Conservation (phyloP, 805 yeast genomes). For the Cyberlindnera maritima region DNA sequence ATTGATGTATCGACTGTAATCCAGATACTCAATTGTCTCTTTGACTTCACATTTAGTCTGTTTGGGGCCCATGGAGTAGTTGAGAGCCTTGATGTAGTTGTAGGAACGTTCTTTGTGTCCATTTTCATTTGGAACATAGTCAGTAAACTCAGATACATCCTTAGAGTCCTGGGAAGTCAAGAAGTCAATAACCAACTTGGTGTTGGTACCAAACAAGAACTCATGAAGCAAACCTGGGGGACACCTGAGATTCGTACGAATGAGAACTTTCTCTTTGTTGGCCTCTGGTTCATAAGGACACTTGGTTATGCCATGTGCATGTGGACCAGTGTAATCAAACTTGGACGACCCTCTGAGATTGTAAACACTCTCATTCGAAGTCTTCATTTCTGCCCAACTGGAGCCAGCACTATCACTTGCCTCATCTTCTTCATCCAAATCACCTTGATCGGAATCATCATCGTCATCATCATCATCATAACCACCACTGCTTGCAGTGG, state of each 20-base stretch:
- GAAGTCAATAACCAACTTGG: constrained; percentile 40
- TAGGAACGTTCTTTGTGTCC: constrained; percentile 49
- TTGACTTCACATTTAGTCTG: constrained; percentile 72
- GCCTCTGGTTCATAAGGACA: constrained; percentile 41
- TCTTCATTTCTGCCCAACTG: constrained; percentile 10
- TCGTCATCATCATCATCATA: constrained; percentile 15
- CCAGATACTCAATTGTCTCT: constrained; percentile 58
- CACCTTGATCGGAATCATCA: constrained; percentile 30
- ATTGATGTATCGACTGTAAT: constrained; percentile 52
- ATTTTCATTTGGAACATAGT: constrained; percentile 35
- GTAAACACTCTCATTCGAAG: constrained; percentile 27
- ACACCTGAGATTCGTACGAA: constrained; percentile 53
- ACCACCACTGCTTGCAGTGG: constrained; percentile 6
- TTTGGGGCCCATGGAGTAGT: constrained; percentile 88
- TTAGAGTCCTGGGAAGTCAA: constrained; percentile 37
- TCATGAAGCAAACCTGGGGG: constrained; percentile 77
- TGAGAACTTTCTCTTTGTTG: constrained; percentile 50
- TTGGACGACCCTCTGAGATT: constrained; percentile 37
- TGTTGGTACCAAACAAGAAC: constrained; percentile 65
- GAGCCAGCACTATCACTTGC: constrained; percentile 15
- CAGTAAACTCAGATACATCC: constrained; percentile 34
- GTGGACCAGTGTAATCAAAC: constrained; percentile 61
- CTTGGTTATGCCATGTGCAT: constrained; percentile 55
- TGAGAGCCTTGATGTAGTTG: constrained; percentile 70
- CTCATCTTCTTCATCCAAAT: constrained; percentile 21